Base-by-base conservation (phyloP, 1,284 basidiomycete genomes). In the Grifola frondosa region DNA sequence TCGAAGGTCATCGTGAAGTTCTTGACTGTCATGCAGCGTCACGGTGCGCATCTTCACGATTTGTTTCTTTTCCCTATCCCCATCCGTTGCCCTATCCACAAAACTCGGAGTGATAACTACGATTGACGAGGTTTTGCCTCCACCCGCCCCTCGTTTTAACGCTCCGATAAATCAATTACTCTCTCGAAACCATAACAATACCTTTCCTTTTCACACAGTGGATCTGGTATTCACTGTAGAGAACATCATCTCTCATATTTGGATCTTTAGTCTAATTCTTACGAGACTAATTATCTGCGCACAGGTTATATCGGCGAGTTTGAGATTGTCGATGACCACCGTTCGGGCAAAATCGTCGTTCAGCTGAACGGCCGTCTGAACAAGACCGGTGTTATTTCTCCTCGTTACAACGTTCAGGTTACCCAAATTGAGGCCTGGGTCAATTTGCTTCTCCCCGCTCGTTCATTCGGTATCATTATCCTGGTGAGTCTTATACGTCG, bases 291-390 rank as follows among this genome's bases (percentile, higher is more conserved):
- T 31, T 23, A 7, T 34, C 34, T 40, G 37, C 15, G n/a, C 16
- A 25, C 58, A 97, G 95, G 94, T 52, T 98, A 98, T 81, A 97
- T 98, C 55, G 94, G 94, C 63, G 96, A 99, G 77, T 99, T 99
- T 66, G 96, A 98, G 74, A 91, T 97, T 71, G 88, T 99, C 66
- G 97, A 99, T 66, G 97, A 99, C 77, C 97, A 99, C 74, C 94
- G 97, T 53, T 88, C 93, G 13, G 94, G 94, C 66, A 99, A 99
- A 78, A 91, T 99, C 58, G 95, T 99, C 60, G 83, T 99, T 58
- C 94, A 99, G 74, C 85, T 99, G 52, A 98, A 97, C 68, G 97
- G 97, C 48, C 91, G 94, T 50, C 82, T 99, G 60, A 99, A 99
- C 84, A 99, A 99, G 79, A 87, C 84, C 16, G 97, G 96, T 66